Evolutionary conservation across 192 early-diverging fungal genomes (phyloP).

Genomic region (Coemansia sp.): DNA sequence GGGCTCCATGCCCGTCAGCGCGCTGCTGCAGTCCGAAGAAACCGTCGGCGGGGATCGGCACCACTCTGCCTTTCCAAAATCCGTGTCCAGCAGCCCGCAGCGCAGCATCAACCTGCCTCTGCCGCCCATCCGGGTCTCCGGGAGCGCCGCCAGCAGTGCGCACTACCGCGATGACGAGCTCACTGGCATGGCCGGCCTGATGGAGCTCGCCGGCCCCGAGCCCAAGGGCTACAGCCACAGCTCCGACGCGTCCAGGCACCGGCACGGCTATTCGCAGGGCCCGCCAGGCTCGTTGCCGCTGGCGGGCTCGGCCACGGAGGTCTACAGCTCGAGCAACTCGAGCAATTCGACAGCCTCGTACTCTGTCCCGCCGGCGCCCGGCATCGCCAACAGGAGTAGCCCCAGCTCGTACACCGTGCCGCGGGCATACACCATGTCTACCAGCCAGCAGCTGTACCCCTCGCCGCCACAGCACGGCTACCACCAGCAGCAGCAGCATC

Average conservation of each 20-base stretch:
- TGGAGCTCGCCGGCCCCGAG: conserved; percentile 46
- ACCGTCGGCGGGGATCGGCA: conserved; percentile 15
- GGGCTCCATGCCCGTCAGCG: conserved; percentile 39
- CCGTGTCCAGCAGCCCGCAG: conserved; percentile 23
- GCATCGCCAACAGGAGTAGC: conserved; percentile 8
- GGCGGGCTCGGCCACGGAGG: conserved; percentile 9
- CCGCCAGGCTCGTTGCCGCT: not conserved
- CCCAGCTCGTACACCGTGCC: conserved; percentile 8
- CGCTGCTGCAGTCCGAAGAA: conserved; percentile 24
- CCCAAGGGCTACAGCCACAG: conserved; percentile 14
- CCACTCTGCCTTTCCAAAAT: conserved; percentile 11
- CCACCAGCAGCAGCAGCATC: conserved; percentile 4
- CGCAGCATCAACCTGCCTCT: conserved; percentile 26
- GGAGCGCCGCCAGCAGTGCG: conserved; percentile 3
- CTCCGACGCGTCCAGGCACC: conserved; percentile 18
- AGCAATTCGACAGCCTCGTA: conserved; percentile 37
- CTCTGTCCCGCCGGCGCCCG: conserved; percentile 27
- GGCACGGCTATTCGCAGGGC: conserved; percentile 5
- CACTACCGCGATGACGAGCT: conserved; percentile 51
- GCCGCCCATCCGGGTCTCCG: conserved; percentile 24
- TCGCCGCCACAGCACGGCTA: conserved; percentile 2
- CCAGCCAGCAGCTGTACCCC: conserved; percentile 10
- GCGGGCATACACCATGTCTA: conserved; percentile 5
- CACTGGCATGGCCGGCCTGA: conserved; percentile 51
- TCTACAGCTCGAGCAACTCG: conserved; percentile 41